Base-by-base conservation (phyloP, 2,329 filamentous ascomycete species). In the Trichoderma semiorbis region DNA sequence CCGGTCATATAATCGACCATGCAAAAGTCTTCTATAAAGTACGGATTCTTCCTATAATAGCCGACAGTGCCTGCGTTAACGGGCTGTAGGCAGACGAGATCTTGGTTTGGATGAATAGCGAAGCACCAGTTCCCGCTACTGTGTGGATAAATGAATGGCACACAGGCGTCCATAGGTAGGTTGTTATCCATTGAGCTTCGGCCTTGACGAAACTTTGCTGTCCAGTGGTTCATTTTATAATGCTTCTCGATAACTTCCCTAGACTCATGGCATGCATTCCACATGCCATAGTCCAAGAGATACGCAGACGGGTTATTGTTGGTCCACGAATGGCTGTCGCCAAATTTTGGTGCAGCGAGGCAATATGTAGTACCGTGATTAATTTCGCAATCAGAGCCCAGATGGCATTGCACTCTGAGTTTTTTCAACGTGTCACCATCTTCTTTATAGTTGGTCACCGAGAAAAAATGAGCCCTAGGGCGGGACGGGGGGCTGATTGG, bases 251-350 rank as follows among this genome's bases (percentile, higher is more conserved):
- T 43, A 1, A 62, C 30, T 21, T 21, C 7, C 11, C 43, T 63
- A 5, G 68, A 70, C n/a, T 70, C 68, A 7, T 18, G 11, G 16
- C 68, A 70, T 18, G 68, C 68, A 39, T 6, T 63, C 68, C 57
- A 69, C 36, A 69, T 61, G n/a, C 67, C 67, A 11, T 53, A 50
- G 43, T 62, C 67, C 67, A n/a, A 69, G n/a, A 69, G 67, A 50
- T 69, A 69, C 34, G 57, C 55, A 26, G 67, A 69, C 12, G 57
- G 57, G 28, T 69, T 69, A n/a, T 64, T 50, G 61, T n/a, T 10
- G 39, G 53, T 68, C 50, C 53, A 68, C 18, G 50, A 68, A 58
- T 68, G 18, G 32, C 53, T 32, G 30, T 6, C 30, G 50, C 50
- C 47, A 30, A 68, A 68, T 21, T 58, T 57, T 30, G 65, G 65